Evolutionary conservation across 106 monocot species (phyloP).

Genomic region (Narthecium ossifragum): DNA sequence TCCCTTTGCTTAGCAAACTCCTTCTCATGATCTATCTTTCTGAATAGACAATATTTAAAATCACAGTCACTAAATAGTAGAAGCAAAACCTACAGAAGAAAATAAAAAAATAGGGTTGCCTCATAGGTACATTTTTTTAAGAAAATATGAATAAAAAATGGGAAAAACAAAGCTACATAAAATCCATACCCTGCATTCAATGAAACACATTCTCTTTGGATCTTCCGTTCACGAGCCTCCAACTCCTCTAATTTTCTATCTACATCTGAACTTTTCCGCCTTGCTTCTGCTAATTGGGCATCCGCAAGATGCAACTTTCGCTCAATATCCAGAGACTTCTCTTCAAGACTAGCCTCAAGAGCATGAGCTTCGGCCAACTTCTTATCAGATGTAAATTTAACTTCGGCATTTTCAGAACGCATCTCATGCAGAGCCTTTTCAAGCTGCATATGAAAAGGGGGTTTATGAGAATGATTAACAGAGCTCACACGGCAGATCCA

Average conservation of each 20-base stretch:
- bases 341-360: constrained; percentile 61
- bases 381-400: constrained; percentile 70
- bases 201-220: constrained; percentile 57
- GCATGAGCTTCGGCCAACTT: constrained; percentile 74
- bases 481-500: no score
- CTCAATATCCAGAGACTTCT: constrained; percentile 71
- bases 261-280: constrained; percentile 66
- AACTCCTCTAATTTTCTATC: constrained; percentile 77
- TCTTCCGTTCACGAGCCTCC: constrained; percentile 51
- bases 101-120: no score
- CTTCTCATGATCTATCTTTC: constrained; percentile 54
- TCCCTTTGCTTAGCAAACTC: constrained; percentile 57
- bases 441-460: constrained; percentile 45
- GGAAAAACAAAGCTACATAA: background rate
- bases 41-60: constrained; percentile 8
- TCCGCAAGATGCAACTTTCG: constrained; percentile 62
- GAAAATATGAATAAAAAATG: background rate
- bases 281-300: constrained; percentile 90
- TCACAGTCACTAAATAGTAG: background rate
- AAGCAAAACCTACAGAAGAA: background rate
- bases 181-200: constrained; percentile 63
- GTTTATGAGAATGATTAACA: no score
- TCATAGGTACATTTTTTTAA: no score
- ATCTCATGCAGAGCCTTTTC: constrained; percentile 83
- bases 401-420: constrained; percentile 59